Evolutionary conservation across 2,329 filamentous ascomycete species (phyloP).

Genomic region (Sporothrix globosa): DNA sequence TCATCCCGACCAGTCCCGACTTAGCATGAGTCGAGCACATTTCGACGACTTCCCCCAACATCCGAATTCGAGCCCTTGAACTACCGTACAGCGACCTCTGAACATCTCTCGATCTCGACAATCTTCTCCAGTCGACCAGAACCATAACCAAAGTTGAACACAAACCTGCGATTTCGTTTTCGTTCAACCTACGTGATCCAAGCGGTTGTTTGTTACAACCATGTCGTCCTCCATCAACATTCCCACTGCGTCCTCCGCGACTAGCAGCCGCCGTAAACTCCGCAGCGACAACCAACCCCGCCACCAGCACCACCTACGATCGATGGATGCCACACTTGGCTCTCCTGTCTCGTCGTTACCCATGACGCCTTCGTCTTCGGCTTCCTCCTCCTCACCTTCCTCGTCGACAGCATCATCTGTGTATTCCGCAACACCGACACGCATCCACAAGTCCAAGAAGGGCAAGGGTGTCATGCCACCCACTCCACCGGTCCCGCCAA

Average conservation of each 20-base stretch:
- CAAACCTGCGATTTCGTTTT: neutral
- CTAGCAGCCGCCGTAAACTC: conserved; percentile 34
- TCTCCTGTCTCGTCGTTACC: conserved; percentile 30
- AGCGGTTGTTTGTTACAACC: conserved; percentile 33
- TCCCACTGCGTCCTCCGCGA: conserved; percentile 48
- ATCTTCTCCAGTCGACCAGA: neutral
- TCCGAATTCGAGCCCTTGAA: conserved; percentile 12
- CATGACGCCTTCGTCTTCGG: conserved; percentile 33
- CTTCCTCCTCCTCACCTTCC: conserved; percentile 29
- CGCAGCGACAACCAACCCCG: conserved; percentile 15
- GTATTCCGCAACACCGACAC: conserved; percentile 59
- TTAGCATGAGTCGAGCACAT: neutral
- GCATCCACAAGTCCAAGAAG: conserved; percentile 48
- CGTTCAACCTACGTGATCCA: neutral
- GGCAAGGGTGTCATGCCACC: conserved; percentile 49
- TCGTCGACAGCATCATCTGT: conserved; percentile 50
- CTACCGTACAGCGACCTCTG: neutral
- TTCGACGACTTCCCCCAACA: conserved; percentile 17
- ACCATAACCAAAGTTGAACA: conserved; percentile 27
- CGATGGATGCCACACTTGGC: conserved; percentile 29
- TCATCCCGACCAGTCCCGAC: conserved; percentile 25
- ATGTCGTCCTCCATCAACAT: conserved; percentile 75
- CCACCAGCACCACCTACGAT: conserved; percentile 32
- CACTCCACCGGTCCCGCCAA: conserved; percentile 45
- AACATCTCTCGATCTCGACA: neutral